Evolutionary conservation across 495 filamentous ascomycete genomes (phyloP), one percentile per base, ranked within the genome.

Genomic region (Xylona heveae): DNA sequence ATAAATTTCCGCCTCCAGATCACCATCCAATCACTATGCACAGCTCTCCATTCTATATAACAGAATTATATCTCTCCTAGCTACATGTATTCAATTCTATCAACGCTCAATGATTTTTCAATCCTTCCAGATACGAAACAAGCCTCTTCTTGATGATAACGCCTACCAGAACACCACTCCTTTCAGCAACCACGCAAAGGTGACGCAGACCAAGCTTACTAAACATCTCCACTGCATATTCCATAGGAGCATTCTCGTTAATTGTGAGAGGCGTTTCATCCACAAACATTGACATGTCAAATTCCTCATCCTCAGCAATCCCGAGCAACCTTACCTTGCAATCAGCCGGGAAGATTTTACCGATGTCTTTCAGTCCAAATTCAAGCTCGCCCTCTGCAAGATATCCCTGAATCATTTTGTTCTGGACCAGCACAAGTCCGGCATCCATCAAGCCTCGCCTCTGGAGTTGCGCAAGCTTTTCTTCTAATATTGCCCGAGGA

Each of bases 181-280:
- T 54, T 38, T 62, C 56, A 34, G 60, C 58, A 18, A 55, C 52
- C 12, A 67, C 48, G 40, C 58, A 57, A 19, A 67, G 28, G 50
- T 66, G 48, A 36, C 62, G 44, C 39, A 69, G 32, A 0, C 64
- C 64, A 27, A 69, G 39, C 42, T 61, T 65, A 9, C 57, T 58
- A 54, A 69, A 69, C 55, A 68, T 59, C 50, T 68, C 62, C 15
- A 65, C 57, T 6, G 53, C 57, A 46, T 64, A 65, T 44, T 69
- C 64, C 43, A 68, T 48, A 21, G 64, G 64, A 27, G 64, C 59
- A 31, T 58, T 55, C 1, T 50, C 58, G 36, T 49, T 57, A 3
- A 69, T 45, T 3, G 46, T 57, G 31, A 67, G 29, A 15, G 62
- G 62, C 13, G 61, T 67, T 7, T 59, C 48, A 41, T 69, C 64